A percentile compares a stretch with the other conserved stretches of the same genome.
Evolutionary conservation across 2,329 filamentous ascomycete species (phyloP).

Genomic region (Alternaria infectoria): DNA sequence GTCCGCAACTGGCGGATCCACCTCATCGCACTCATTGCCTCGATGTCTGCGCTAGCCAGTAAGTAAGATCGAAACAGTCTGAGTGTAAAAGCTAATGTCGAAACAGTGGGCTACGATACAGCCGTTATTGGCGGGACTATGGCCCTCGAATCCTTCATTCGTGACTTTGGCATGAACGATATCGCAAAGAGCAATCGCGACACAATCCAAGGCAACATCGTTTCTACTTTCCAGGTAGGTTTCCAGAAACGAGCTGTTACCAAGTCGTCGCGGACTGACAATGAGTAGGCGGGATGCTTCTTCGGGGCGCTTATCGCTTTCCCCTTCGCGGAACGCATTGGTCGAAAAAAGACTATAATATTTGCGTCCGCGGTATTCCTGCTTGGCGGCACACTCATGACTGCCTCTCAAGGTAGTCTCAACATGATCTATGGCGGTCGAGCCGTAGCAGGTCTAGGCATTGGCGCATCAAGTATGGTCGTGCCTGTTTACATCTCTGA

Average conservation of each 20-base stretch:
- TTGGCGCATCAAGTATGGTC: slow-evolving; percentile 46
- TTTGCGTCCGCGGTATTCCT: slow-evolving; percentile 54
- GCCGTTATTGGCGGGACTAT: slow-evolving; percentile 51
- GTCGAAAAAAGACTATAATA: slow-evolving; percentile 58
- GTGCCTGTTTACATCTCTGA: slow-evolving; percentile 51
- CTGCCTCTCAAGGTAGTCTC: slow-evolving; percentile 43
- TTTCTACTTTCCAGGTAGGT: slow-evolving; percentile 46
- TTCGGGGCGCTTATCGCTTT: slow-evolving; percentile 52
- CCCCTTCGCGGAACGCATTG: slow-evolving; percentile 57
- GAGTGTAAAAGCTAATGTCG: neutral
- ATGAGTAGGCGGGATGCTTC: slow-evolving; percentile 41
- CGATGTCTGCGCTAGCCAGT: slow-evolving; percentile 49
- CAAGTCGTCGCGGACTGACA: neutral
- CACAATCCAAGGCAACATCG: slow-evolving; percentile 50
- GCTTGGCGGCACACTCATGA: slow-evolving; percentile 50
- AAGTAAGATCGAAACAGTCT: neutral
- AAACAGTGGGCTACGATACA: slow-evolving; percentile 42
- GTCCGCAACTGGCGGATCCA: slow-evolving; percentile 47
- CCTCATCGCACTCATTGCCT: slow-evolving; percentile 42
- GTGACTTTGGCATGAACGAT: slow-evolving; percentile 43
- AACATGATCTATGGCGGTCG: slow-evolving; percentile 47
- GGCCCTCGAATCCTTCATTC: slow-evolving; percentile 48
- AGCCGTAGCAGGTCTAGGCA: slow-evolving; percentile 48
- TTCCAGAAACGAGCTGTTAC: neutral
- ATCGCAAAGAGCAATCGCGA: slow-evolving; percentile 40